phyloP scores from a whole-genome alignment of 2,329 filamentous ascomycete genomes.

The Arthrocladium fulminans region DNA sequence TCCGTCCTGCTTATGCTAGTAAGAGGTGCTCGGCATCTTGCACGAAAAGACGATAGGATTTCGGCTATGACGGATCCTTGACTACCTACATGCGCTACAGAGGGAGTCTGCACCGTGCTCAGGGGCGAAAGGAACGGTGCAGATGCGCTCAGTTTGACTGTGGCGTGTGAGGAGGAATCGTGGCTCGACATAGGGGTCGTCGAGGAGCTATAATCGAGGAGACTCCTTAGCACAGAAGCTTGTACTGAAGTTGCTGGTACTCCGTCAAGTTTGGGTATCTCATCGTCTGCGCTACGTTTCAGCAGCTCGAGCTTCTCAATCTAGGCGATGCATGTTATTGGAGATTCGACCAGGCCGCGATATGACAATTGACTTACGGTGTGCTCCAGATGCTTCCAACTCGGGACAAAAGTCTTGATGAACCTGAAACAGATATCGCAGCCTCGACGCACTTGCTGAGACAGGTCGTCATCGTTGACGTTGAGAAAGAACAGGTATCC shows the following conservation, averaged over 20 bases:
- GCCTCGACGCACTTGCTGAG: constrained; percentile 10
- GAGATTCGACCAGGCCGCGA: not conserved
- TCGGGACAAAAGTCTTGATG: constrained; percentile 12
- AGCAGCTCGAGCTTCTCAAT: constrained; percentile 10
- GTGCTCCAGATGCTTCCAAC: constrained; percentile 14
- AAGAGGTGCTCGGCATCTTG: no score
- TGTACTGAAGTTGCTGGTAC: constrained; percentile 14
- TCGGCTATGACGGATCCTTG: no score
- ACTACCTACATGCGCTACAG: no score
- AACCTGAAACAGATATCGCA: constrained; percentile 14
- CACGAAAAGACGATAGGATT: no score
- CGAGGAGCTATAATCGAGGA: constrained; percentile 19
- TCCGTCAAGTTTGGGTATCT: not conserved
- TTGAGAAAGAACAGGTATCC: constrained; percentile 17
- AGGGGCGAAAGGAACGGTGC: no score
- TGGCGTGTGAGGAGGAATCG: no score
- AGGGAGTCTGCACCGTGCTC: no score
- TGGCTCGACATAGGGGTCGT: no score
- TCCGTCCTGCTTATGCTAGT: no score
- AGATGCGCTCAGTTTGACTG: no score
- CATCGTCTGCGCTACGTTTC: constrained; percentile 11
- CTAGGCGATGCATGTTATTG: not conserved
- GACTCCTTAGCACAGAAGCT: constrained; percentile 17
- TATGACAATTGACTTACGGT: constrained; percentile 10
- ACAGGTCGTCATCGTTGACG: constrained; percentile 14